A percentile compares a stretch with the other conserved stretches of the same genome.
Conservation (phyloP, 2,329 filamentous ascomycete genomes). For the Paramyrothecium sp. region DNA sequence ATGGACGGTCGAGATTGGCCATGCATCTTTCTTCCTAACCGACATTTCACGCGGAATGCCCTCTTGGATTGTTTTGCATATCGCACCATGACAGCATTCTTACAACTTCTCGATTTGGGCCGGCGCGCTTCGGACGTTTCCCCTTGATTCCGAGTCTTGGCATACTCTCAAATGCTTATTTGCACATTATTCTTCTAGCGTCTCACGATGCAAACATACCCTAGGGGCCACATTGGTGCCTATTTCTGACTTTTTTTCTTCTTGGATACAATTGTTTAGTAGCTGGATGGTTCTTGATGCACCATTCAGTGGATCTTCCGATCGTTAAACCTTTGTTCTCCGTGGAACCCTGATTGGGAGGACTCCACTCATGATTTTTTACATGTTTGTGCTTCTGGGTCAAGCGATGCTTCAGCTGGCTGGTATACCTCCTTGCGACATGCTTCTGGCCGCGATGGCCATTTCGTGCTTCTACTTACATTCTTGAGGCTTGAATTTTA, state of each 20-base stretch:
- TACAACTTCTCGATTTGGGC: no score
- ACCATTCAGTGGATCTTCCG: constrained; percentile 19
- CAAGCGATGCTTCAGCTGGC: neutral
- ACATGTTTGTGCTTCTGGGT: constrained; percentile 6
- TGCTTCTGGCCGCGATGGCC: neutral
- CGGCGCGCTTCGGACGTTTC: no score
- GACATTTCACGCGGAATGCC: no score
- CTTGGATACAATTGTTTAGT: constrained; percentile 25
- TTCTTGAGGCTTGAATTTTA: neutral
- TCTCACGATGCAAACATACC: neutral
- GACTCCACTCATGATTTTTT: constrained; percentile 12
- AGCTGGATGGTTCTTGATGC: constrained; percentile 20
- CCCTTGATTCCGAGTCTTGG: no score
- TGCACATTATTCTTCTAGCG: constrained; percentile 2
- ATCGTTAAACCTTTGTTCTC: constrained; percentile 16
- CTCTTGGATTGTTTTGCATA: no score
- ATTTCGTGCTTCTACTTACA: neutral
- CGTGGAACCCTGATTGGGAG: neutral
- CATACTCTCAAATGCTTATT: no score
- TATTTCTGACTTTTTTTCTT: constrained; percentile 8
- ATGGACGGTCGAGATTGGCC: no score
- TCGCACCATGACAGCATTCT: no score
- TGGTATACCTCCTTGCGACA: neutral
- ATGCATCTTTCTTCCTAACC: no score
- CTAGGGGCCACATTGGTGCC: neutral